Evolutionary conservation across 2,329 filamentous ascomycete genomes (phyloP).

Genomic region (Verticillium isaacii): DNA sequence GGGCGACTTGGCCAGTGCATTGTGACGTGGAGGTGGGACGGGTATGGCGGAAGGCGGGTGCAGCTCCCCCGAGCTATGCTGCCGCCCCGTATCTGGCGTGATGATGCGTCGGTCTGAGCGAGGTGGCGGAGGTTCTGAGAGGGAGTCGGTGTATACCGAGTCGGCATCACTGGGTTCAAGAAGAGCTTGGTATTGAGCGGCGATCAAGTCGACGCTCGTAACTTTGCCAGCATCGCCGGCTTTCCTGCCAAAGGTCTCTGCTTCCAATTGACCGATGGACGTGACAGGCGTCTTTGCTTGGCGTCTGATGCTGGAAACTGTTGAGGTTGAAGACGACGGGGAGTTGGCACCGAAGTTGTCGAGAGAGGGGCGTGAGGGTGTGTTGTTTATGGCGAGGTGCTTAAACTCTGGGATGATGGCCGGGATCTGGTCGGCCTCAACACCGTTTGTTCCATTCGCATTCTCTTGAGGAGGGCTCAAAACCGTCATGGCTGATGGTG

Average conservation of each 20-base stretch:
- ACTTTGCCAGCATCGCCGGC: conserved; percentile 23
- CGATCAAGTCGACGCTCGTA: conserved; percentile 42
- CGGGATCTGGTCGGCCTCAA: conserved; percentile 15
- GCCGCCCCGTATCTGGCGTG: conserved; percentile 6
- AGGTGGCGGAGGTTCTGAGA: conserved; percentile 18
- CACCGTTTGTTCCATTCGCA: conserved; percentile 2
- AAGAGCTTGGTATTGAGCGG: conserved; percentile 45
- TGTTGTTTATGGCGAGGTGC: conserved; percentile 27
- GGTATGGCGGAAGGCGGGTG: not conserved
- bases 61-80: conserved; percentile 10
- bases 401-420: conserved; percentile 27
- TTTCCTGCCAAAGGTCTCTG: conserved; percentile 16
- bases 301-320: conserved; percentile 29
- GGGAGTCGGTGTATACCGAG: conserved; percentile 24
- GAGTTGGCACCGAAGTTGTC: conserved; percentile 11
- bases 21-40: not conserved
- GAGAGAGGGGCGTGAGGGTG: conserved; percentile 10
- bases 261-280: conserved; percentile 44
- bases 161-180: conserved; percentile 34
- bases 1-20: conserved; percentile 22
- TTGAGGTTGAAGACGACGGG: conserved; percentile 12
- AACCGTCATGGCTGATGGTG: conserved; percentile 9
- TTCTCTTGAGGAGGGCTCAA: not conserved
- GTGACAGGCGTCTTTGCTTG: conserved; percentile 48
- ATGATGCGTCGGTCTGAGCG: conserved; percentile 1